Percentiles rank a stretch among this genome's conserved stretches.
Conservation (phyloP, 2,329 filamentous ascomycete genomes). For the Pyrenophora seminiperda region DNA sequence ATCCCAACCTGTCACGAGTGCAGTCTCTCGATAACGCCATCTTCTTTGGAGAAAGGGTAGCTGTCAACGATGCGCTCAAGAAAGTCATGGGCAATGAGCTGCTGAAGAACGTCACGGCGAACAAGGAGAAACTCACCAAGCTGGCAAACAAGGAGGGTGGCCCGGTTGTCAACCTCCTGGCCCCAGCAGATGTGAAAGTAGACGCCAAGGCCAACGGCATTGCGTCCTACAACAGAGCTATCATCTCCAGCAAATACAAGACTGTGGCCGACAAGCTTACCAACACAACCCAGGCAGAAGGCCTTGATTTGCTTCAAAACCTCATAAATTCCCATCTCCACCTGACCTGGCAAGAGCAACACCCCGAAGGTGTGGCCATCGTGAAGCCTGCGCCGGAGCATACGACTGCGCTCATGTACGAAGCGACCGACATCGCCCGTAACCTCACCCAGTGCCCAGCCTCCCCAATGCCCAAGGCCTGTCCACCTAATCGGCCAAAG, state of each 20-base stretch:
- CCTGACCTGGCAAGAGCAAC: conserved; percentile 79
- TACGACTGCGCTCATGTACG: conserved; percentile 72
- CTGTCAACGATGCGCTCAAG: conserved; percentile 51
- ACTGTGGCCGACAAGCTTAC: conserved; percentile 67
- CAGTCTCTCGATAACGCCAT: conserved; percentile 72
- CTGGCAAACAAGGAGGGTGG: conserved; percentile 60
- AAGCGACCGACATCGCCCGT: conserved; percentile 73
- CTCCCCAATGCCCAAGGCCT: conserved; percentile 74
- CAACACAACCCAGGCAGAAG: conserved; percentile 59
- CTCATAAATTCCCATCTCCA: conserved; percentile 88
- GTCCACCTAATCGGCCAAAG: conserved; percentile 77
- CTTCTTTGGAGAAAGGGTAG: conserved; percentile 69
- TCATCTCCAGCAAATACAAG: conserved; percentile 67
- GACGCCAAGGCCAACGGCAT: conserved; percentile 70
- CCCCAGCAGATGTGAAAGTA: conserved; percentile 64
- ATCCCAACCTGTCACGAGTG: conserved; percentile 74
- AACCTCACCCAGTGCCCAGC: conserved; percentile 76
- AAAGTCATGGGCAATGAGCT: conserved; percentile 52
- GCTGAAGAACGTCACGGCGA: conserved; percentile 62
- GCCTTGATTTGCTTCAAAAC: conserved; percentile 68
- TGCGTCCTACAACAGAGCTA: conserved; percentile 74
- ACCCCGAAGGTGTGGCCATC: conserved; percentile 76
- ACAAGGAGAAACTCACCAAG: conserved; percentile 64
- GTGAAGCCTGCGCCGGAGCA: conserved; percentile 78
- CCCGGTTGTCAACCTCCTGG: conserved; percentile 62